Base-by-base conservation (phyloP, 805 yeast genomes). In the Zygotorulaspora danielsina region DNA sequence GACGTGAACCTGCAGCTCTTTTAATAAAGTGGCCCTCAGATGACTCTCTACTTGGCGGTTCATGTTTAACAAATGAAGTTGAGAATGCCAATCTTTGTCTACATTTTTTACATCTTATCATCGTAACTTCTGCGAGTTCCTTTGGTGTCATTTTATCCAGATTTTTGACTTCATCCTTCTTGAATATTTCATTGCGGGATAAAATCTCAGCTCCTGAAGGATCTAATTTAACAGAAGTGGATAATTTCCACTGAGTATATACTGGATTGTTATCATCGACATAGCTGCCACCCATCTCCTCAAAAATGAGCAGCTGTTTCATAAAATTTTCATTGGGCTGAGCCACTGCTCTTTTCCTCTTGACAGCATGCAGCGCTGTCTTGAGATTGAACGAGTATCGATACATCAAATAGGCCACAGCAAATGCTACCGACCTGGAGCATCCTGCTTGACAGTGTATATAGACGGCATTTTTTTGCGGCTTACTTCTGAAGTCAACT, bases 381-480 rank as follows among this genome's bases (percentile, higher is more conserved):
- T 73, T 67, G 12, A 76, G 64, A 9, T 67, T 63, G 52, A 87
- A 69, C 1, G 76, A 71, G 59, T 82, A 70, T 36, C 88, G 67
- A 56, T 79, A 75, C 96, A 93, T 90, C 30, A 89, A 76, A 59
- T 86, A 95, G 0, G 97, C 95, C 34, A 85, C 78, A 25, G 81
- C 79, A 11, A 88, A 81, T 0, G 97, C 80, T 0, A 84, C 90
- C 4, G 96, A 84, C 48, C 98, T 71, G 1, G 96, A 87, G 19
- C 86, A 85, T 1, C 98, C 98, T 19, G 95, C 97, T 43, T 90
- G 85, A 61, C 95, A 85, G 56, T 83, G 86, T 8, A 83, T 75
- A 43, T 78, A 67, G 1, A 74, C 65, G n/a, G 69, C 66, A 4
- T 73, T 71, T 36, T 60, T 54, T 38, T 75, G 76, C 17, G 57